Evolutionary conservation across 805 yeast genomes (phyloP).

Genomic region (Cyberlindnera japonica): DNA sequence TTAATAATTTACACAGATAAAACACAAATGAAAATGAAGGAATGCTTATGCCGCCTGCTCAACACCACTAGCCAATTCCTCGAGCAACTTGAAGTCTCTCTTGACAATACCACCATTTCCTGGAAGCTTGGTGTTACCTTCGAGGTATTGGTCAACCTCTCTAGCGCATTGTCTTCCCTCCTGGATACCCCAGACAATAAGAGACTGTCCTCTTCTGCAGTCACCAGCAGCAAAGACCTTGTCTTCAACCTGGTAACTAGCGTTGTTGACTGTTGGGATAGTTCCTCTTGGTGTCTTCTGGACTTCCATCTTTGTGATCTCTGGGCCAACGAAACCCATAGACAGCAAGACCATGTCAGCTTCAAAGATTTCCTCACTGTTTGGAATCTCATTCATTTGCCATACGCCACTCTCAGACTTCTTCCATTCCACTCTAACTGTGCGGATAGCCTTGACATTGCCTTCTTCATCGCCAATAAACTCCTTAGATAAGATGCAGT

Average conservation of each 20-base stretch:
- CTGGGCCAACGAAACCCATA: constrained; percentile 98
- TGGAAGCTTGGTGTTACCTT: constrained; percentile 80
- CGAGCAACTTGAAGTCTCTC: constrained; percentile 73
- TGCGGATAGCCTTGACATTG: constrained; percentile 90
- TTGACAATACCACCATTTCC: constrained; percentile 91
- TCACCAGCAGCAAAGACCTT: constrained; percentile 96
- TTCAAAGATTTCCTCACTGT: constrained; percentile 88
- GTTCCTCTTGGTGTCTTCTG: constrained; percentile 83
- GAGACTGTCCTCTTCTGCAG: constrained; percentile 97
- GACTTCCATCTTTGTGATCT: constrained; percentile 64
- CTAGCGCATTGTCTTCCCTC: constrained; percentile 99
- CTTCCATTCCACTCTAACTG: constrained; percentile 98
- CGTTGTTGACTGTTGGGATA: constrained; percentile 48
- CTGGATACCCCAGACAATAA: constrained; percentile 99
- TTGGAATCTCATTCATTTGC: constrained; percentile 98
- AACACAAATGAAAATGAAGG: background rate
- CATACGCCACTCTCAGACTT: constrained; percentile 93
- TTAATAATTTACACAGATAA: background rate
- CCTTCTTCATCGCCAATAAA: constrained; percentile 94
- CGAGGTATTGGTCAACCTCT: constrained; percentile 76
- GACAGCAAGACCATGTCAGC: constrained; percentile 92
- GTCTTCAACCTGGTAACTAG: constrained; percentile 66
- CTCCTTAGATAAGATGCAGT: constrained; percentile 91
- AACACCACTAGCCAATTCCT: constrained; percentile 54
- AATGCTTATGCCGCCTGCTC: constrained; percentile 12